Evolutionary conservation across 2,329 filamentous ascomycete species (phyloP).

Genomic region (Curvularia lunata): DNA sequence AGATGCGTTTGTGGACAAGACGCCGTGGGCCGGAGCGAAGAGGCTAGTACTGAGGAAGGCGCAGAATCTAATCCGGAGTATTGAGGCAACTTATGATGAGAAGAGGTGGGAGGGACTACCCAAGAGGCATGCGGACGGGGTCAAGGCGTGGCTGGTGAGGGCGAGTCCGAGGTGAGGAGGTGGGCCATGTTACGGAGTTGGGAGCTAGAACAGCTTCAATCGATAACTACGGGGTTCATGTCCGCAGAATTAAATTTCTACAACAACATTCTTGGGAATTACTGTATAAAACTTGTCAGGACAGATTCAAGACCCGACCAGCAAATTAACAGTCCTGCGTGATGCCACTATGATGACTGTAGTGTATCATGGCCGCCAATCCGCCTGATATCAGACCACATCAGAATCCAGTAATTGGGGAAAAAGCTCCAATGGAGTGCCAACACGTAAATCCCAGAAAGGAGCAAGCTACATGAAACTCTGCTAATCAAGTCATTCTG

Average conservation of each 20-base stretch:
- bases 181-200: too few species aligned
- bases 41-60: constrained; percentile 33
- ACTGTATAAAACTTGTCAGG: too few species aligned
- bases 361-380: too few species aligned
- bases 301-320: too few species aligned
- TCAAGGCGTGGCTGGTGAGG: constrained; percentile 31
- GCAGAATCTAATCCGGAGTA: constrained; percentile 26
- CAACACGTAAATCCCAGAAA: neutral
- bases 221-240: too few species aligned
- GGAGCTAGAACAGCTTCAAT: neutral
- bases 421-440: too few species aligned
- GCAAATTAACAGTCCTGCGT: too few species aligned
- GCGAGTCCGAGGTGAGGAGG: constrained; percentile 20
- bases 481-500: neutral
- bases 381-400: too few species aligned
- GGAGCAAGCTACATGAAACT: neutral
- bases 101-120: constrained; percentile 30
- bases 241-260: too few species aligned
- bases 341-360: too few species aligned
- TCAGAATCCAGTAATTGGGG: too few species aligned
- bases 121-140: constrained; percentile 18
- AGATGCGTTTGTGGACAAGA: constrained; percentile 33
- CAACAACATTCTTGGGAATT: too few species aligned
- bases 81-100: constrained; percentile 36
- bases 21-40: constrained; percentile 39